phyloP scores from a whole-genome alignment of 305 asterid species.

The Ruellia speciosa region DNA sequence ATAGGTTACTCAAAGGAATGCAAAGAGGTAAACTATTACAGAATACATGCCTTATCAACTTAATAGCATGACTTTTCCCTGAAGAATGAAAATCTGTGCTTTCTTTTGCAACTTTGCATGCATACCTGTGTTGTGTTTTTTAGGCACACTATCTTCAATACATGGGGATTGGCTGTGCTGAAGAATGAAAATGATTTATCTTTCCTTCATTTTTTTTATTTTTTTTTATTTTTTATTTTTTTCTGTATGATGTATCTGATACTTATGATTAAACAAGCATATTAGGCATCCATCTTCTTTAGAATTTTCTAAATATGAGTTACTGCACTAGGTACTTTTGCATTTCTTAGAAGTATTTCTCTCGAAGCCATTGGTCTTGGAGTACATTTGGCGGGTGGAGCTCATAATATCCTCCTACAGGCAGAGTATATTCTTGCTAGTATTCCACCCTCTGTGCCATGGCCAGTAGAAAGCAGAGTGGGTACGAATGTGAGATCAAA shows the following conservation, averaged over 20 bases:
- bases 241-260: not conserved
- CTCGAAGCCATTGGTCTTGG: slow-evolving; percentile 96
- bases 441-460: slow-evolving; percentile 80
- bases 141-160: no score
- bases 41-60: slow-evolving; percentile 12
- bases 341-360: slow-evolving; percentile 87
- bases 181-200: no score
- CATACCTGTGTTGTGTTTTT: no score
- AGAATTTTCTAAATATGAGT: slow-evolving; percentile 13
- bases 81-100: not conserved
- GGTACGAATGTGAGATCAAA: slow-evolving; percentile 57
- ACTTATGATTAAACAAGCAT: not conserved
- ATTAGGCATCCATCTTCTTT: not conserved
- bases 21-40: slow-evolving; percentile 63
- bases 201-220: not conserved
- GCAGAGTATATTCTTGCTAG: slow-evolving; percentile 79
- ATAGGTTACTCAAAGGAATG: slow-evolving; percentile 85
- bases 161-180: not conserved
- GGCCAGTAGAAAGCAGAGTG: slow-evolving; percentile 54
- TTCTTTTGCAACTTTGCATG: not conserved
- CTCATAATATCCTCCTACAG: slow-evolving; percentile 87
- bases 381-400: slow-evolving; percentile 91
- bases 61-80: slow-evolving; percentile 4
- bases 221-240: not conserved
- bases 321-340: slow-evolving; percentile 60